phyloP scores from a whole-genome alignment of 1,139 yeast genomes.

The Nadsonia starkeyi-henricii region DNA sequence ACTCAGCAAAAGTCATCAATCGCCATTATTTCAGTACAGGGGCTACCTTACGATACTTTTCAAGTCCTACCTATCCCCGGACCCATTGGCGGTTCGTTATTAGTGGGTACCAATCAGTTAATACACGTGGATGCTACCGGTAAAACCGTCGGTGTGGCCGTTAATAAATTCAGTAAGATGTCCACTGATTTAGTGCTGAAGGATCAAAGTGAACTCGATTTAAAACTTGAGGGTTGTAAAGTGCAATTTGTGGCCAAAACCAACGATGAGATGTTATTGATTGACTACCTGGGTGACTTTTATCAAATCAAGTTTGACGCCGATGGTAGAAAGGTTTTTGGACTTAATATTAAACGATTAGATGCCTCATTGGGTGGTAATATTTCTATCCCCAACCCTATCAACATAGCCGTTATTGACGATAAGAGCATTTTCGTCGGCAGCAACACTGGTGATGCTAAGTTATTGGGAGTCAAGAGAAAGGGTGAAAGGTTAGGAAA shows the following conservation, averaged over 20 bases:
- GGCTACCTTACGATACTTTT: constrained; percentile 65
- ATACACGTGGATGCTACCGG: constrained; percentile 79
- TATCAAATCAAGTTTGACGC: constrained; percentile 38
- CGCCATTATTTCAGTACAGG: constrained; percentile 46
- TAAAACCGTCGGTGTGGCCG: constrained; percentile 48
- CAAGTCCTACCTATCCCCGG: constrained; percentile 46
- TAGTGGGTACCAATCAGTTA: constrained; percentile 66
- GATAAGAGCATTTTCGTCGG: constrained; percentile 28
- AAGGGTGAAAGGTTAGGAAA: constrained; percentile 13
- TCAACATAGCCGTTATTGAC: constrained; percentile 11
- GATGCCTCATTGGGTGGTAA: constrained; percentile 5
- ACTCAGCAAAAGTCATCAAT: constrained; percentile 49
- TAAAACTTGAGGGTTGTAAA: constrained; percentile 45
- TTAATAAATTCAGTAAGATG: constrained; percentile 40
- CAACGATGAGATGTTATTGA: constrained; percentile 39
- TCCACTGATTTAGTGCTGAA: constrained; percentile 36
- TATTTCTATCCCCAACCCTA: constrained; percentile 14
- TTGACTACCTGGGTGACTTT: constrained; percentile 39
- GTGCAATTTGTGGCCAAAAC: constrained; percentile 29
- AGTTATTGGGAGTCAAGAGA: constrained; percentile 25
- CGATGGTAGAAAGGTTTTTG: constrained; percentile 31
- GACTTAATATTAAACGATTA: constrained; percentile 18
- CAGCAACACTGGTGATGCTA: constrained; percentile 31
- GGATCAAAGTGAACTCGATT: constrained; percentile 40
- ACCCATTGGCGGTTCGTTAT: constrained; percentile 59